A percentile compares a stretch with the other conserved stretches of the same genome.
phyloP scores from a whole-genome alignment of 2,329 filamentous ascomycete species.

The Aspergillus ochraceoroseus region DNA sequence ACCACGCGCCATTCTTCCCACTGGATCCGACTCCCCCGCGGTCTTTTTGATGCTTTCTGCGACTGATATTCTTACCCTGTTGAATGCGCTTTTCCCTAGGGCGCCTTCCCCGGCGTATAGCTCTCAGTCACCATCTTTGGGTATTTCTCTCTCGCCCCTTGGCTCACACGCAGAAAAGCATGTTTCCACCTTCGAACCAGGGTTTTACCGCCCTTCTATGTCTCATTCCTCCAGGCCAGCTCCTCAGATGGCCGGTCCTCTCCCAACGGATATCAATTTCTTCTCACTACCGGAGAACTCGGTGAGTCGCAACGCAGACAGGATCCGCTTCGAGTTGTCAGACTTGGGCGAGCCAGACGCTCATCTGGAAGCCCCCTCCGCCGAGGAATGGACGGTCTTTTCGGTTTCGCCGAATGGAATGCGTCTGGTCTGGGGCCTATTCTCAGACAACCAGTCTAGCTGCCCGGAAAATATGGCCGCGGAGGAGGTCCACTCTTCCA shows the following conservation, averaged over 20 bases:
- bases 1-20: slow-evolving; percentile 47
- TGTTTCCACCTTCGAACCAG: slow-evolving; percentile 25
- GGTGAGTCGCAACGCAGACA: slow-evolving; percentile 34
- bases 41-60: slow-evolving; percentile 75
- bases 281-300: slow-evolving; percentile 25
- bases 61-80: slow-evolving; percentile 70
- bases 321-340: slow-evolving; percentile 41
- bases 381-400: slow-evolving; percentile 75
- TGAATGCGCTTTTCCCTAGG: slow-evolving; percentile 74
- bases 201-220: slow-evolving; percentile 32
- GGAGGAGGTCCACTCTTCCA: slow-evolving; percentile 34
- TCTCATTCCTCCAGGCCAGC: slow-evolving; percentile 25
- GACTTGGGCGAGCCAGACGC: slow-evolving; percentile 46
- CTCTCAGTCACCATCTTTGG: slow-evolving; percentile 27
- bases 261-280: slow-evolving; percentile 31
- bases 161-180: slow-evolving; percentile 22
- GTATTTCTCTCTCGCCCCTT: slow-evolving; percentile 23
- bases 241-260: slow-evolving; percentile 27
- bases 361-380: slow-evolving; percentile 67
- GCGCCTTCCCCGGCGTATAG: slow-evolving; percentile 25
- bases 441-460: slow-evolving; percentile 58
- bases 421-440: slow-evolving; percentile 61
- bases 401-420: slow-evolving; percentile 72
- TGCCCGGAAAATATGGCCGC: slow-evolving; percentile 56
- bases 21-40: slow-evolving; percentile 23